Conservation (phyloP, 1,284 basidiomycete species). For the Tylopilus sp. region DNA sequence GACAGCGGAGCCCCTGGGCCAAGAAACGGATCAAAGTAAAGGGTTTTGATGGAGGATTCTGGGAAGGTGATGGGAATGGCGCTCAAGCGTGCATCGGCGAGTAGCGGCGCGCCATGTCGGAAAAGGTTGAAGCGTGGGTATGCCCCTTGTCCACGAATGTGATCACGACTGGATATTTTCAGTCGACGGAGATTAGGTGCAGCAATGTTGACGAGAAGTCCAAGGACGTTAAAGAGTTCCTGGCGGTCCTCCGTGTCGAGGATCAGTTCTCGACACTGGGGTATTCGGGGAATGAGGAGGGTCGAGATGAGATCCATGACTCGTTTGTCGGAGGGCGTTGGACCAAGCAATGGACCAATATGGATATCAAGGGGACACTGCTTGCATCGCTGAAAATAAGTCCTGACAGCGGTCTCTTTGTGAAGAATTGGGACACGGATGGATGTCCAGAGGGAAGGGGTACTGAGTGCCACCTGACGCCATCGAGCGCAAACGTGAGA, state of each 20-base stretch:
- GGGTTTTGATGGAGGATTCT: slow-evolving; percentile 21
- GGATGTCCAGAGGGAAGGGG: slow-evolving; percentile 34
- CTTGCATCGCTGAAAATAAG: slow-evolving; percentile 32
- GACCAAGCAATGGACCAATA: slow-evolving; percentile 31
- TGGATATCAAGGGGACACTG: slow-evolving; percentile 33
- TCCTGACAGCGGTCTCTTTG: slow-evolving; percentile 27
- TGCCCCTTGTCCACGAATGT: slow-evolving; percentile 25
- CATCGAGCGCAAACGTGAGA: slow-evolving; percentile 33
- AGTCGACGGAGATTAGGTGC: slow-evolving; percentile 30
- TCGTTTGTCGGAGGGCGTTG: slow-evolving; percentile 27
- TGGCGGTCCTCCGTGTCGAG: slow-evolving; percentile 34
- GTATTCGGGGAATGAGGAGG: slow-evolving; percentile 31
- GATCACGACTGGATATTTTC: slow-evolving; percentile 32
- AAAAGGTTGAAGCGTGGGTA: slow-evolving; percentile 33
- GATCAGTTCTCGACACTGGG: slow-evolving; percentile 33
- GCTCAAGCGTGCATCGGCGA: slow-evolving; percentile 31
- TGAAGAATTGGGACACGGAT: slow-evolving; percentile 36
- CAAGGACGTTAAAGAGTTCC: slow-evolving; percentile 27
- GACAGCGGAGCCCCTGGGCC: slow-evolving; percentile 30
- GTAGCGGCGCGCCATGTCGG: slow-evolving; percentile 28
- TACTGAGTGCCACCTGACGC: slow-evolving; percentile 34
- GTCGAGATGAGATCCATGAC: slow-evolving; percentile 29
- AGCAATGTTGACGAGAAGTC: slow-evolving; percentile 22
- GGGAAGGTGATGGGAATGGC: slow-evolving; percentile 36
- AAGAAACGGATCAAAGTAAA: slow-evolving; percentile 34